Conservation (phyloP, 257 asterid genomes). For the Rhazya stricta region DNA sequence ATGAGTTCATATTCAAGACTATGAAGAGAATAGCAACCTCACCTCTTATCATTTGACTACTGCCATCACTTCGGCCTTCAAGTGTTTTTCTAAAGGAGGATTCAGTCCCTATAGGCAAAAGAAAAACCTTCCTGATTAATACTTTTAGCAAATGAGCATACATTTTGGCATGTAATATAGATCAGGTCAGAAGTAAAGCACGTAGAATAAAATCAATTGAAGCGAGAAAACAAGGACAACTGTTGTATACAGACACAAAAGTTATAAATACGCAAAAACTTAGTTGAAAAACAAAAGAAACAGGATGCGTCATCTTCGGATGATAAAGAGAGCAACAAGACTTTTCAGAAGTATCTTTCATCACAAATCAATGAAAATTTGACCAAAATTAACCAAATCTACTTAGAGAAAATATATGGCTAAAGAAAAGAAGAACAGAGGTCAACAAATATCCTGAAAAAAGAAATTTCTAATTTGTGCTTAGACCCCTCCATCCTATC, state of each 20-base stretch:
- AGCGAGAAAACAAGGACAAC: not conserved
- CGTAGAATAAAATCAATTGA: not conserved
- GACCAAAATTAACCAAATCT: not conserved
- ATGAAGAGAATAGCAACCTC: slow-evolving; percentile 13
- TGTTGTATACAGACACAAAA: not conserved
- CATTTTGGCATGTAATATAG: not conserved
- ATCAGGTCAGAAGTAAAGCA: not conserved
- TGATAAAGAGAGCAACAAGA: not conserved
- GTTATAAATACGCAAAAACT: not conserved
- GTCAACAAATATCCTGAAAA: not conserved
- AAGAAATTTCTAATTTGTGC: not conserved
- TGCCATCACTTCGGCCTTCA: slow-evolving; percentile 31
- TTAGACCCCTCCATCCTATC: not conserved
- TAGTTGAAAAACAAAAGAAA: not conserved
- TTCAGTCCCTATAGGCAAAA: slow-evolving; percentile 39
- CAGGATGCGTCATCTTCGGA: not conserved
- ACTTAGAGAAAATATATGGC: not conserved
- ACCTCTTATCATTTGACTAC: slow-evolving; percentile 28
- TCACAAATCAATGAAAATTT: not conserved
- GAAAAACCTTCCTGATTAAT: slow-evolving; percentile 10
- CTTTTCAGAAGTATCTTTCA: not conserved
- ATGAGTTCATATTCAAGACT: not conserved
- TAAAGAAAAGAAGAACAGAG: not conserved
- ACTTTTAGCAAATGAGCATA: not conserved
- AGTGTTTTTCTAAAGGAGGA: slow-evolving; percentile 42